Conservation (phyloP, 2,329 filamentous ascomycete genomes). For the Aspergillus eucalypticola region DNA sequence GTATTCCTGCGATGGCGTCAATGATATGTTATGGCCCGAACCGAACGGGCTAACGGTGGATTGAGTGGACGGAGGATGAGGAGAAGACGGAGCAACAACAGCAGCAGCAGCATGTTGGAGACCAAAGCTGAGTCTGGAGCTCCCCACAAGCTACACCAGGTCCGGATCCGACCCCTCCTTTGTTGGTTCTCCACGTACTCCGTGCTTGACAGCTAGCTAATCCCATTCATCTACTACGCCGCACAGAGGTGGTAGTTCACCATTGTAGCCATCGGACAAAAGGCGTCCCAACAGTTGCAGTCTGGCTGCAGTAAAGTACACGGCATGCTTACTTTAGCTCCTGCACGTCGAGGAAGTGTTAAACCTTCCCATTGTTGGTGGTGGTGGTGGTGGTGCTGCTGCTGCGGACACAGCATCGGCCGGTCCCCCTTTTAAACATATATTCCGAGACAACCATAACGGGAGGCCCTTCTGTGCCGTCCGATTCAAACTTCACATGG, state of each 20-base stretch:
- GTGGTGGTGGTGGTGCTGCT: too few relatives aligned
- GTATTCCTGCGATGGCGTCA: not conserved
- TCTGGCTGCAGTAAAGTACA: conserved; percentile 4
- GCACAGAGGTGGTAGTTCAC: not conserved
- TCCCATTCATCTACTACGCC: not conserved
- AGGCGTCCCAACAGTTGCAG: conserved; percentile 1
- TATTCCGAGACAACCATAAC: conserved; percentile 8
- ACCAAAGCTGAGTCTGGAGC: conserved; percentile 1
- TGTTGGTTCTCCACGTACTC: not conserved
- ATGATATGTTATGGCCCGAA: not conserved
- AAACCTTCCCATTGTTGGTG: not conserved
- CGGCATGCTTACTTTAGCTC: conserved; percentile 1
- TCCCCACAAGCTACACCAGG: conserved; percentile 5
- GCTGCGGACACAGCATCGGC: not conserved
- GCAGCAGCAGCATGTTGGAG: not conserved
- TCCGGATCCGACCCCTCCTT: not conserved
- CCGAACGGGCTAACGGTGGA: too few relatives aligned
- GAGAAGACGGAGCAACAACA: too few relatives aligned
- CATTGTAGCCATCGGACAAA: conserved; percentile 1
- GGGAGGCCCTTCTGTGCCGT: not conserved
- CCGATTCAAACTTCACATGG: conserved; percentile 19
- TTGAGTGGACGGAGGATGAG: too few relatives aligned
- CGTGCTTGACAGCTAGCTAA: not conserved
- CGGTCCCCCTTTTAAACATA: conserved; percentile 1
- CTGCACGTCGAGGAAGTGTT: not conserved